These are phyloP conservation scores for Podila verticillata DNA, from an alignment of 192 early-diverging fungal genomes.

Conservation along the genomic window DNA sequence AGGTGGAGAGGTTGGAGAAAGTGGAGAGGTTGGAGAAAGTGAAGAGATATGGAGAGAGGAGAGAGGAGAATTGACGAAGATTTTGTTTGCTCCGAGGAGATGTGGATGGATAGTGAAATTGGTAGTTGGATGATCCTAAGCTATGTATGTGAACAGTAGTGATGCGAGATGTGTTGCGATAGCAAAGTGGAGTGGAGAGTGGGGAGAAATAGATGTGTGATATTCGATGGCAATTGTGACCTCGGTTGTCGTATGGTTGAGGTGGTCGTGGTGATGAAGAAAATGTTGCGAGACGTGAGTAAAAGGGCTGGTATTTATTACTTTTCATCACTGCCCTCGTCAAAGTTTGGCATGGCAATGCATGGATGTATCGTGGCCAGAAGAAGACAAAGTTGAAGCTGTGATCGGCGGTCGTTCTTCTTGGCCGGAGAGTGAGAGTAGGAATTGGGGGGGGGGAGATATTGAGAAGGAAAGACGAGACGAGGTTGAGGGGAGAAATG, in stretches of 20 bases:
- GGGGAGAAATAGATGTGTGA: background rate
- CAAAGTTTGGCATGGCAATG: background rate
- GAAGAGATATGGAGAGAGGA: no score
- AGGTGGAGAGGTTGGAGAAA: no score
- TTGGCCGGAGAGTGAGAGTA: background rate
- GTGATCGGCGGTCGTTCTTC: background rate
- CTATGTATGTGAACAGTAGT: no score
- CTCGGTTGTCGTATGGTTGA: background rate
- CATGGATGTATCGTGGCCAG: constrained; percentile 2
- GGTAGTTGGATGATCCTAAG: no score
- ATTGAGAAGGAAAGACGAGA: background rate
- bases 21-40: no score
- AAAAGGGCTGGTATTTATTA: background rate
- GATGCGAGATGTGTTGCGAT: no score
- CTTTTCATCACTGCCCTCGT: constrained; percentile 5
- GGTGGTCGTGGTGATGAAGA: background rate
- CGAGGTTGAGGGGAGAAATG: background rate
- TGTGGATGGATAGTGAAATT: no score
- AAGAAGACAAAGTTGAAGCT: background rate
- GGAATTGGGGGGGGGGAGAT: background rate
- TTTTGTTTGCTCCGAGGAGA: no score
- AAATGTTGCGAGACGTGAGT: background rate
- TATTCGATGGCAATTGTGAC: no score
- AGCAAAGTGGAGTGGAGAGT: background rate
- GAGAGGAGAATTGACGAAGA: no score